A percentile compares a stretch with the other conserved stretches of the same genome.
These are phyloP conservation scores for Thymus mandschuricus DNA, from an alignment of 257 asterid species.

Conservation along the genomic window DNA sequence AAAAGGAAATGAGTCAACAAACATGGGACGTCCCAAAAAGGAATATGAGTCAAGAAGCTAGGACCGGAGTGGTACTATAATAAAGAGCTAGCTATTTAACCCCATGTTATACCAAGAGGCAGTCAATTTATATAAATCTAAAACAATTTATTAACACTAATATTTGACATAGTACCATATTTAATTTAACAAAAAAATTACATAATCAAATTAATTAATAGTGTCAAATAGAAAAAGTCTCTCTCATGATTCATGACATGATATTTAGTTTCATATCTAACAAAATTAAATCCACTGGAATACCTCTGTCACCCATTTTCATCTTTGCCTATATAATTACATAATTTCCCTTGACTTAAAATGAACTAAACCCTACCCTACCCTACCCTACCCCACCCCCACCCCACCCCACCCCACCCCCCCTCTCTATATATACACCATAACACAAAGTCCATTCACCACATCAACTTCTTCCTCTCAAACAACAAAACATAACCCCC, in stretches of 20 bases:
- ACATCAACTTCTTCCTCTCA: conserved; percentile 24
- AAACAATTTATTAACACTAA: too few relatives aligned
- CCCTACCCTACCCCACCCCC: not conserved
- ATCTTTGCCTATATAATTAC: conserved; percentile 23
- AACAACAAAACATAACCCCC: conserved; percentile 10
- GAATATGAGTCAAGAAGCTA: too few relatives aligned
- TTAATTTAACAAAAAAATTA: not conserved
- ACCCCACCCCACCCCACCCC: conserved; percentile 9
- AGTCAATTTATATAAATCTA: too few relatives aligned
- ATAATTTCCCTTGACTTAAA: conserved; percentile 46
- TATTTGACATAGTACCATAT: not conserved
- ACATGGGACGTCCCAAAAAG: too few relatives aligned
- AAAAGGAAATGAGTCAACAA: too few relatives aligned
- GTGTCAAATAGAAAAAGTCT: conserved; percentile 33
- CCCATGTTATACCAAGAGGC: not conserved
- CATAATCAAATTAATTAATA: not conserved
- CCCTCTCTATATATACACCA: conserved; percentile 45
- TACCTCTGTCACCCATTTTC: conserved; percentile 66
- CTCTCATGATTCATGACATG: conserved; percentile 34
- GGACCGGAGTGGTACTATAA: too few relatives aligned
- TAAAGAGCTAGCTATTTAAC: too few relatives aligned
- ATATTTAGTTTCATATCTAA: conserved; percentile 21
- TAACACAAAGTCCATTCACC: conserved; percentile 8
- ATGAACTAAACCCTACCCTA: not conserved
- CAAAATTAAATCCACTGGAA: conserved; percentile 42